Evolutionary conservation across 768 basidiomycete species (phyloP).

Genomic region (Tulasnella sp.): DNA sequence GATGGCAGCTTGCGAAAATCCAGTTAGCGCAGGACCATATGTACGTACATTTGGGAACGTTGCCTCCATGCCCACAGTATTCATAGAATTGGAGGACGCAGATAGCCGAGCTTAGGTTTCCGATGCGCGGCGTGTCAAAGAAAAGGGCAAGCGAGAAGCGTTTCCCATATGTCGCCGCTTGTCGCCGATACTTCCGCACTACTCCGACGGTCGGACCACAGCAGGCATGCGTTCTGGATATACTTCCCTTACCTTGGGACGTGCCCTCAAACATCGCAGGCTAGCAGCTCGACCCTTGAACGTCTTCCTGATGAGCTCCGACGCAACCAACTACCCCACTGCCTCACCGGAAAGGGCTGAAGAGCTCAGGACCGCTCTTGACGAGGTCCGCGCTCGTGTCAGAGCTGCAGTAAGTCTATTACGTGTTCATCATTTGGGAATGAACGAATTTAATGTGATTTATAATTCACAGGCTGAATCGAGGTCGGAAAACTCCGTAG

Average conservation of each 20-base stretch:
- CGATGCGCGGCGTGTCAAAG: not conserved
- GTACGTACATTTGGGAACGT: constrained; percentile 4
- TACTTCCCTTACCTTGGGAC: not conserved
- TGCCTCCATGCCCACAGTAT: not conserved
- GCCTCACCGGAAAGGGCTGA: constrained; percentile 30
- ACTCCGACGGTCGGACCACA: not conserved
- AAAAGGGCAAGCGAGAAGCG: not conserved
- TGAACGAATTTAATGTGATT: not conserved
- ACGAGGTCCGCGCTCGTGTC: constrained; percentile 31
- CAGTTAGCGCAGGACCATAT: not conserved
- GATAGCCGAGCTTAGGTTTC: not conserved
- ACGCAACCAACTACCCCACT: not conserved
- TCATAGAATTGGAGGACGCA: not conserved
- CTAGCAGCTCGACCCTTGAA: not conserved
- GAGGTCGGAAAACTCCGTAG: not conserved
- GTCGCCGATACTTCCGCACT: constrained; percentile 6
- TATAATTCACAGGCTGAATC: not conserved
- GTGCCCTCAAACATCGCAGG: not conserved
- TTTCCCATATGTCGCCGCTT: constrained; percentile 1
- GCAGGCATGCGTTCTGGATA: not conserved
- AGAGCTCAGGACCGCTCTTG: constrained; percentile 32
- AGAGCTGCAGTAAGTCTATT: constrained; percentile 27
- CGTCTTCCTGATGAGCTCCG: not conserved
- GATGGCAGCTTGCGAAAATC: not conserved
- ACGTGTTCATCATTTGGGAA: not conserved